These are phyloP conservation scores for Sarocladium brachiariae DNA, from an alignment of 2,329 filamentous ascomycete species.

Conservation along the genomic window DNA sequence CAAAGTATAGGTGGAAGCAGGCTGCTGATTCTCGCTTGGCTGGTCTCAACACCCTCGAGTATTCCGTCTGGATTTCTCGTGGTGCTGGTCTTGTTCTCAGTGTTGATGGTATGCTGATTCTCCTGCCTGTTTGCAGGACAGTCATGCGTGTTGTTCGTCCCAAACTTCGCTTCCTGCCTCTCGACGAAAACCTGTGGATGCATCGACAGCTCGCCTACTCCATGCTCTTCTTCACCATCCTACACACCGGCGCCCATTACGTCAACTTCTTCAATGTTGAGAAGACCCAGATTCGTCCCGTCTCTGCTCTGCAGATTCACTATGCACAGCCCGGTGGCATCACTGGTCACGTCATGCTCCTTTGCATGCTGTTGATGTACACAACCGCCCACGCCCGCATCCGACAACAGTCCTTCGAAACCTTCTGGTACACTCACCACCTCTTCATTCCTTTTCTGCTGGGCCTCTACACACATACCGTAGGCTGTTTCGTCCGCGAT, in stretches of 20 bases:
- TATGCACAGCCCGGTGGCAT: constrained; percentile 85
- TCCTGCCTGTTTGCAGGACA: constrained; percentile 92
- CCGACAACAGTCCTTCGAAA: constrained; percentile 93
- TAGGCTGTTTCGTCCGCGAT: constrained; percentile 93
- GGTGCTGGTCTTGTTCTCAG: constrained; percentile 82
- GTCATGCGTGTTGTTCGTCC: constrained; percentile 78
- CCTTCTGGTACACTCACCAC: constrained; percentile 99
- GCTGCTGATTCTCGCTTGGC: constrained; percentile 58
- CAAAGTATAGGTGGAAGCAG: constrained; percentile 67
- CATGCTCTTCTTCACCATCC: constrained; percentile 71
- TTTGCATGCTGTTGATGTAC: constrained; percentile 99
- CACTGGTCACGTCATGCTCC: constrained; percentile 92
- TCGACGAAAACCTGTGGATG: constrained; percentile 98
- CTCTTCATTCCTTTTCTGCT: constrained; percentile 96
- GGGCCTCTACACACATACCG: constrained; percentile 90
- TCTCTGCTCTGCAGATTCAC: constrained; percentile 82
- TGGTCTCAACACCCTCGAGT: constrained; percentile 72
- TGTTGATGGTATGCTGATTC: constrained; percentile 78
- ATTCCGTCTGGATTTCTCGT: constrained; percentile 93
- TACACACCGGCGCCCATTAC: constrained; percentile 79
- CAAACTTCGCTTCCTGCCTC: constrained; percentile 77
- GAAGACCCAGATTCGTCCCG: constrained; percentile 69
- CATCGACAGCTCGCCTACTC: constrained; percentile 91
- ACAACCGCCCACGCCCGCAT: constrained; percentile 91
- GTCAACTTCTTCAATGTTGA: constrained; percentile 99